Evolutionary conservation across 768 basidiomycete genomes (phyloP).

Genomic region (Phanerodontia chrysosporium): DNA sequence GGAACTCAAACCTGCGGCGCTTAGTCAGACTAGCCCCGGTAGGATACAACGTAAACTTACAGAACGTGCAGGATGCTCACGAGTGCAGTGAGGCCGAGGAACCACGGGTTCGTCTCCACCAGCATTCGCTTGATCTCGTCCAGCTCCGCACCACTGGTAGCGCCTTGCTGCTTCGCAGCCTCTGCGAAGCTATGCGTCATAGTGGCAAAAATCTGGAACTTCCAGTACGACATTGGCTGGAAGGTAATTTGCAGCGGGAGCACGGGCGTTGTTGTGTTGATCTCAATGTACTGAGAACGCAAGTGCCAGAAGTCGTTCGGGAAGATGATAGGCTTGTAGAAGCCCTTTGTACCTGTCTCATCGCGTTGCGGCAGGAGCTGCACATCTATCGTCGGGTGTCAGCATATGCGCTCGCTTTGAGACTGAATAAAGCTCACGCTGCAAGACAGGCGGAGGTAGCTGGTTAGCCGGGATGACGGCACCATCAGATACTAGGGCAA

Average conservation of each 20-base stretch:
- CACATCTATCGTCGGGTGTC: slow-evolving; percentile 44
- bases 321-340: slow-evolving; percentile 86
- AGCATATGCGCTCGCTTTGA: neutral
- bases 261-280: slow-evolving; percentile 77
- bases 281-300: slow-evolving; percentile 73
- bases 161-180: slow-evolving; percentile 72
- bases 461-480: slow-evolving; percentile 45
- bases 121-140: slow-evolving; percentile 97
- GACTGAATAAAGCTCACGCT: slow-evolving; percentile 52
- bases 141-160: slow-evolving; percentile 52
- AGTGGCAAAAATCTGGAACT: slow-evolving; percentile 82
- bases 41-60: slow-evolving; percentile 32
- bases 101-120: slow-evolving; percentile 82
- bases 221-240: slow-evolving; percentile 80
- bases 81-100: slow-evolving; percentile 76
- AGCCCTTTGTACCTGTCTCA: slow-evolving; percentile 57
- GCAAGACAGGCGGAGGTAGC: slow-evolving; percentile 54
- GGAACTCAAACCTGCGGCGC: slow-evolving; percentile 75
- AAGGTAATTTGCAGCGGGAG: slow-evolving; percentile 81
- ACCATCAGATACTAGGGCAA: slow-evolving; percentile 80
- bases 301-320: slow-evolving; percentile 96
- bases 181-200: slow-evolving; percentile 87
- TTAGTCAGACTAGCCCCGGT: slow-evolving; percentile 9
- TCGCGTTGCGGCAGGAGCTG: slow-evolving; percentile 61
- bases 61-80: slow-evolving; percentile 87